Percentiles rank a stretch among this genome's conserved stretches.
Conservation (phyloP, 2,329 filamentous ascomycete genomes). For the Stylonectria norvegica region DNA sequence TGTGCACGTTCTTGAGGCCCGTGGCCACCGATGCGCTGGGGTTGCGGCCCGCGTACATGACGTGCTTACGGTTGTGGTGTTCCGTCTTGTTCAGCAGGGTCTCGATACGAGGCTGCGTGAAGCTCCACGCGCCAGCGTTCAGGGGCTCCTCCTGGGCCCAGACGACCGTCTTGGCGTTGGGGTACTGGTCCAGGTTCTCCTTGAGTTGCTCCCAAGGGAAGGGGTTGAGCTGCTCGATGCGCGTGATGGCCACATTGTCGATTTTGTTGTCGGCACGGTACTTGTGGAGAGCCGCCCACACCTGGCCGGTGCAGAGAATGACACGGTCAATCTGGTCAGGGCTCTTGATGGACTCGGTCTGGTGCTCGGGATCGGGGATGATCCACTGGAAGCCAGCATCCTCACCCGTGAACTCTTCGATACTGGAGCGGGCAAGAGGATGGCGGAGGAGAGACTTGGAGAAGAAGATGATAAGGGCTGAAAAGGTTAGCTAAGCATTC, state of each 20-base stretch:
- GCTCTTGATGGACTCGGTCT: constrained; percentile 67
- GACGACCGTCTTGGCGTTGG: constrained; percentile 95
- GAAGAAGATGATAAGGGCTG: constrained; percentile 95
- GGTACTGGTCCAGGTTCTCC: constrained; percentile 95
- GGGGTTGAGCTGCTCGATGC: constrained; percentile 95
- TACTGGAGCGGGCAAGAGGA: constrained; percentile 80
- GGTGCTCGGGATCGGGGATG: constrained; percentile 84
- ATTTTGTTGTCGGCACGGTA: constrained; percentile 83
- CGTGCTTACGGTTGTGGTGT: constrained; percentile 89
- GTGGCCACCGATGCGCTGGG: constrained; percentile 93
- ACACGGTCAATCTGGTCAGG: constrained; percentile 90
- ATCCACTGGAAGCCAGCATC: constrained; percentile 92
- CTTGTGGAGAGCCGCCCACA: constrained; percentile 86
- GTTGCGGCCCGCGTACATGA: constrained; percentile 94
- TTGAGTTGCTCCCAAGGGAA: constrained; percentile 98
- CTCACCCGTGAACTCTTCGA: constrained; percentile 87
- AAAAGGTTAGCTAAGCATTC: constrained; percentile 20
- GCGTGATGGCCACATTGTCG: constrained; percentile 88
- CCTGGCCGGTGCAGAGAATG: constrained; percentile 90
- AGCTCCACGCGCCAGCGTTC: constrained; percentile 95
- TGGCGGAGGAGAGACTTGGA: constrained; percentile 95
- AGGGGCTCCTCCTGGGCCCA: constrained; percentile 98
- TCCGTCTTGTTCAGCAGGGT: constrained; percentile 90
- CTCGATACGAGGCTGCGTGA: constrained; percentile 95
- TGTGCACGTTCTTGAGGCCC: constrained; percentile 81